Evolutionary conservation across 177 flowering plant species (phyloP), one percentile per base, ranked within the genome.

Genomic region (Vitis hybrid): DNA sequence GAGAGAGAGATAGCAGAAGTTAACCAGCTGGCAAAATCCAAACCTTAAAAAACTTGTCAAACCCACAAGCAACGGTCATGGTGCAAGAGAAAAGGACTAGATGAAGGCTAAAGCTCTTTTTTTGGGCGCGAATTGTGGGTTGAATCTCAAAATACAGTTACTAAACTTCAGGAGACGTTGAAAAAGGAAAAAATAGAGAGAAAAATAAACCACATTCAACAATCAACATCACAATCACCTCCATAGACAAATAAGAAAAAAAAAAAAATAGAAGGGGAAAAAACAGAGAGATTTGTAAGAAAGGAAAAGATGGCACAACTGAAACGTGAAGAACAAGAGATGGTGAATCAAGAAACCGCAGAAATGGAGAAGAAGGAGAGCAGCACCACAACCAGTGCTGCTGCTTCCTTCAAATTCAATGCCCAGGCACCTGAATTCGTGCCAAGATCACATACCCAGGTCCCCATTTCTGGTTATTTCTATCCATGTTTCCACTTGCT

Each of bases 361-460:
- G 75, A 73, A 55, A 74, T 40, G 70, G 79, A 71, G 50, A 67
- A 52, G 64, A 77, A 61, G 18, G 26, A 52, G 19, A 51, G 57
- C 17, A 64, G 52, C 45, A 57, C 62, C 23, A 72, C 51, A n/a
- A 63, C 17, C 18, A 57, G 52, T 15, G 64, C 26, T 3, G 48
- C 48, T 15, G 64, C 26, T 3, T 26, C 89, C 2, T 94, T 92
- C 85, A 94, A 84, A 80, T 90, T 94, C 80, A 93, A 93, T 67
- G 99, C 85, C 3, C 88, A 89, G 49, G 99, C 99, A 1, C 92
- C 94, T 17, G 99, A 91, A 77, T 94, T 94, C 57, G 88, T 93
- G 48, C 99, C 99, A 1, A 86, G 88, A 73, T 77, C 91, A 18
- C 89, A 83, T 14, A 26, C 88, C 68, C 88, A 78, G 75, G 45